Evolutionary conservation across 2,329 filamentous ascomycete species (phyloP), one percentile per base, ranked within the genome.

Genomic region (Westerdykella ornata): DNA sequence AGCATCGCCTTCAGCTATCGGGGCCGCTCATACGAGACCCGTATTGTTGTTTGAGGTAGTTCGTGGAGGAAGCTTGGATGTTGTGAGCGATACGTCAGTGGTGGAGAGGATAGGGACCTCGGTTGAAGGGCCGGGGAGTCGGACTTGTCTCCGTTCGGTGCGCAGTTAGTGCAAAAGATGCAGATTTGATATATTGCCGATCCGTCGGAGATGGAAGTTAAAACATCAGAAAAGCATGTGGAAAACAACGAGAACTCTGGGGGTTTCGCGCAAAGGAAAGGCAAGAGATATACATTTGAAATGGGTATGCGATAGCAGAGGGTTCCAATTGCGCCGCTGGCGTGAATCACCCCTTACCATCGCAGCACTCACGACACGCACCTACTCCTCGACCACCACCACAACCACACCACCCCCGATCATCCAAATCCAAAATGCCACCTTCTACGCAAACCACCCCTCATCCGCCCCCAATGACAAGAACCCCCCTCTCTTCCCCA

Each of bases 391-490:
- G 3, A 26, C 22, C 22, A 26, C 8, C 7, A 9, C 22, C 2
- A 7, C 20, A 22, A 22, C 22, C 22, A 26, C 22, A 26, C 22
- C 51, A 15, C 45, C 49, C 4, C 57, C 62, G 7, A 57, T 66
- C 22, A 52, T 66, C 26, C 53, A 43, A 13, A 65, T 66, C 16
- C 26, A 43, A 35, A 81, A 88, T 69, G 88, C 78, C 64, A 90
- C 86, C 1, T 94, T 95, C 66, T 94, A 90, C 68, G 79, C 81
- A 31, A 76, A 81, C 37, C 82, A 89, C 62, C 85, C 86, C 59
- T 19, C 57, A 73, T 45, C 67, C n/a, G 8, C 30, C 30, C 22
- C 22, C 22, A 22, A 22, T 22, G 20, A 22, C 30, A 14, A 73
- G 14, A 90, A 92, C 59, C 81, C 81, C 16, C 73, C 86, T 4